Conservation (phyloP, 2,329 filamentous ascomycete genomes). For the Phyllachora maydis region DNA sequence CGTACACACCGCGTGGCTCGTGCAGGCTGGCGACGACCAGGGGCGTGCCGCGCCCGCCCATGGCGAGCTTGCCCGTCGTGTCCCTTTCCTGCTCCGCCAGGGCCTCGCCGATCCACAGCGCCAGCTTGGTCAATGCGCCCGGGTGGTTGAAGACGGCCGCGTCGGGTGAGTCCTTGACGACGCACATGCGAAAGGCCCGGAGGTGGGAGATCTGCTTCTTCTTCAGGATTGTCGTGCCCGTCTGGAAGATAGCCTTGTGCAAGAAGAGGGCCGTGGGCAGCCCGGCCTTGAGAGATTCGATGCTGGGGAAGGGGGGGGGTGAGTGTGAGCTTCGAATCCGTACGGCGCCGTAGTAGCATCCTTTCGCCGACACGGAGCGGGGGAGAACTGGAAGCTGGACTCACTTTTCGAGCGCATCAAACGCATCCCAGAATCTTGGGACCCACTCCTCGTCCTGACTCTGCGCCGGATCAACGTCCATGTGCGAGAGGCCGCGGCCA, state of each 20-base stretch:
- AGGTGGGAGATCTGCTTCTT: constrained; percentile 90
- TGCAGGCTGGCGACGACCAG: constrained; percentile 82
- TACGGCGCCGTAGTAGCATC: constrained; percentile 26
- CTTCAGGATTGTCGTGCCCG: constrained; percentile 74
- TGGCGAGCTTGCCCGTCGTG: constrained; percentile 42
- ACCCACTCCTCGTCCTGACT: constrained; percentile 43
- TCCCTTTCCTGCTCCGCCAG: constrained; percentile 78
- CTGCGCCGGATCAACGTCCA: constrained; percentile 23
- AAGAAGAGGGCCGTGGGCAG: constrained; percentile 74
- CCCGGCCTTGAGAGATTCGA: constrained; percentile 55
- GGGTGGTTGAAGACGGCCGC: constrained; percentile 84
- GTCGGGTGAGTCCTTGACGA: constrained; percentile 89
- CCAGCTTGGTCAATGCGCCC: constrained; percentile 79
- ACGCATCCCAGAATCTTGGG: constrained; percentile 48
- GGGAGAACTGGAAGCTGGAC: constrained; percentile 11
- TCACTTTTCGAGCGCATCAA: constrained; percentile 51
- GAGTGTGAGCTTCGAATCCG: constrained; percentile 20
- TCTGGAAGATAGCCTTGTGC: constrained; percentile 80
- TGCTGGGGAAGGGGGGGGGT: no score
- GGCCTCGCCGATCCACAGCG: constrained; percentile 85
- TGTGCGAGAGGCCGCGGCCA: constrained; percentile 13
- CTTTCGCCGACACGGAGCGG: no score
- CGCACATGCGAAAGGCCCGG: constrained; percentile 80
- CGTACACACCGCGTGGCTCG: constrained; percentile 68
- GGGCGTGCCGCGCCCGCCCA: constrained; percentile 56